phyloP scores from a whole-genome alignment of 768 basidiomycete species.

The Tricholoma terreum region DNA sequence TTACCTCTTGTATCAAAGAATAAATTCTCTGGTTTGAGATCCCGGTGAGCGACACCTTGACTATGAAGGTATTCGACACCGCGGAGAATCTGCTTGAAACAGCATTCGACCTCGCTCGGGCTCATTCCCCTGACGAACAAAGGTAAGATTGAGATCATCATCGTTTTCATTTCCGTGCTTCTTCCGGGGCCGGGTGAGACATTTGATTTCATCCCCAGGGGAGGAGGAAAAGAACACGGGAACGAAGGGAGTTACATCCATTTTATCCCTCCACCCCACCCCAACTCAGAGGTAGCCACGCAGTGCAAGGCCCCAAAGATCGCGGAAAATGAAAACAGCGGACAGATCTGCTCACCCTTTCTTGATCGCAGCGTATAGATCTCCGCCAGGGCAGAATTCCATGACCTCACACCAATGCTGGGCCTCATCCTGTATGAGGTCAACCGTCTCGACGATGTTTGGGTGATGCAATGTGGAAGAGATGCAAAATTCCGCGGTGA shows the following conservation, averaged over 20 bases:
- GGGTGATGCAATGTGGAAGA: slow-evolving; percentile 91
- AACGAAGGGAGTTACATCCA: neutral
- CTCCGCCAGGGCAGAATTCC: slow-evolving; percentile 99
- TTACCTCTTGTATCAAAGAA: slow-evolving; percentile 92
- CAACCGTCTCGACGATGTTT: slow-evolving; percentile 98
- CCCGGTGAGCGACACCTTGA: slow-evolving; percentile 96
- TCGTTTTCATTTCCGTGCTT: slow-evolving; percentile 6
- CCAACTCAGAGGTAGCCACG: neutral
- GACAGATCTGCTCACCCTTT: slow-evolving; percentile 61
- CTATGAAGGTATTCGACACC: slow-evolving; percentile 91
- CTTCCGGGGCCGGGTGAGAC: neutral
- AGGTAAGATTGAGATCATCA: slow-evolving; percentile 6
- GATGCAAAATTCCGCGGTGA: slow-evolving; percentile 98
- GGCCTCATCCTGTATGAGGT: slow-evolving; percentile 96
- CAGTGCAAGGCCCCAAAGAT: neutral
- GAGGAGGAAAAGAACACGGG: slow-evolving; percentile 3
- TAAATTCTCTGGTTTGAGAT: slow-evolving; percentile 97
- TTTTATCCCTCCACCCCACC: neutral
- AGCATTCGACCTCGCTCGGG: slow-evolving; percentile 91
- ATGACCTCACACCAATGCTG: slow-evolving; percentile 99
- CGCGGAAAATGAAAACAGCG: slow-evolving; percentile 10
- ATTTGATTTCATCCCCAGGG: slow-evolving; percentile 5
- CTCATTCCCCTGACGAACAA: slow-evolving; percentile 56
- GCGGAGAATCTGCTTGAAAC: slow-evolving; percentile 92
- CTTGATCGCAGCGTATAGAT: slow-evolving; percentile 98